Base-by-base conservation (phyloP, 768 basidiomycete genomes). In the Hydnum rufescens region DNA sequence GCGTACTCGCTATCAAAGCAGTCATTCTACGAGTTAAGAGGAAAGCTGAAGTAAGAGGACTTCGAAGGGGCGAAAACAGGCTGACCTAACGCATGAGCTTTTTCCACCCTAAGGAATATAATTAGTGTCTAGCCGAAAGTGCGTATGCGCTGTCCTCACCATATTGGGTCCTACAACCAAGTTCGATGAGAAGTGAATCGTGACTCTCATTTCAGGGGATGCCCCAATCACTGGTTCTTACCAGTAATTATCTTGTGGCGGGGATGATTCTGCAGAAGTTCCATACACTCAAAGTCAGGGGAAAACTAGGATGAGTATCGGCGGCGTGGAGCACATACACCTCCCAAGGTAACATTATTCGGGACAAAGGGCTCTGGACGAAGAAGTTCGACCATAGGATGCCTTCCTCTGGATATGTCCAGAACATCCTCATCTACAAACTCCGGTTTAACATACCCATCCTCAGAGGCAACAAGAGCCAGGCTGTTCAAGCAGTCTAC, bases 341-440 rank as follows among this genome's bases (percentile, higher is more conserved):
- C 72, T 4, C 80, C 80, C 61, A 95, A 76, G 1, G 64, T 59
- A 18, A 93, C 64, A 8, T 77, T 74, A 62, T 95, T 96, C 2
- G 88, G 80, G 1, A 96, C 80, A 64, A 87, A 93, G 2, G 89
- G 86, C 55, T 84, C 77, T 1, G 78, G 66, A 34, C 77, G 70
- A 22, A 90, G 65, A 5, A 72, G 72, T 63, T 95, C 92, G 16
- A 92, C 76, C 76, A 97, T 88, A 0, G 93, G 93, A 68, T 99
- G 93, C 6, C 89, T 73, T 0, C 87, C 92, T n/a, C 80, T 76
- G 6, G 72, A 65, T 29, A 96, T 82, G 55, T 85, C 78, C 8
- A 96, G 67, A 25, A 63, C 63, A 47, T 78, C 74, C 3, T 64
- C 62, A 28, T 77, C 75, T 4, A 78, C 73, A 59, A 95, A 83